Base-by-base conservation (phyloP, 2,329 filamentous ascomycete species). In the Trichophyton simii region DNA sequence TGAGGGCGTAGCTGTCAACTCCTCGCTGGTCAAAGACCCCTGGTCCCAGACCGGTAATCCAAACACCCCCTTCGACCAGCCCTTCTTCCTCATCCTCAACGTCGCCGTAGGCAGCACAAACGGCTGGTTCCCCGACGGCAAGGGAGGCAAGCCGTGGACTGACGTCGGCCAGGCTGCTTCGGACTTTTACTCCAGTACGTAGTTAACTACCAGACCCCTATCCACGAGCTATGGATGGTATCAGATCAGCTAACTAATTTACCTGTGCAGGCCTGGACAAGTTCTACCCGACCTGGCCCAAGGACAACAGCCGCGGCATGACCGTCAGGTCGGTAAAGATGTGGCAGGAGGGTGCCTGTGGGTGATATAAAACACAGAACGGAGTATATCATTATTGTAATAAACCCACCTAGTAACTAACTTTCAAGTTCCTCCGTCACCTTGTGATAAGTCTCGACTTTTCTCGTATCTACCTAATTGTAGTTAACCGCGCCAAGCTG, bases 31-130 rank as follows among this genome's bases (percentile, higher is more conserved):
- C 11, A 68, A 70, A 3, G 73, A 81, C 64, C 79, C 79, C 0
- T 81, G 79, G 79, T 68, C 66, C 2, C 63, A 68, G 5, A 73
- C 72, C 13, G 72, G 68, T 2, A 70, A 71, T n/a, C 69, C 70
- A 44, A 79, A 77, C 62, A 77, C 79, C 2, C 80, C 80, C 0
- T 82, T 82, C 67, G 79, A 82, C 66, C 75, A 80, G 66, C 66
- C 71, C 0, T 82, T 82, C 65, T 80, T 78, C 64, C 71, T 82
- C 15, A 77, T 81, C 41, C 67, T 82, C 28, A 80, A 80, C 65
- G 78, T 82, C 0, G 79, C 79, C 0, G 78, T 81, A 38, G 80
- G 80, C 1, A 70, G 72, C 44, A 76, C 69, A 5, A 80, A 78
- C 61, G 79, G 79, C 15, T 81, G 75, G 72, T 82, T 81, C 66